These are phyloP conservation scores for Camelina hispida DNA, from an alignment of 345 rosid genomes.

Conservation along the genomic window DNA sequence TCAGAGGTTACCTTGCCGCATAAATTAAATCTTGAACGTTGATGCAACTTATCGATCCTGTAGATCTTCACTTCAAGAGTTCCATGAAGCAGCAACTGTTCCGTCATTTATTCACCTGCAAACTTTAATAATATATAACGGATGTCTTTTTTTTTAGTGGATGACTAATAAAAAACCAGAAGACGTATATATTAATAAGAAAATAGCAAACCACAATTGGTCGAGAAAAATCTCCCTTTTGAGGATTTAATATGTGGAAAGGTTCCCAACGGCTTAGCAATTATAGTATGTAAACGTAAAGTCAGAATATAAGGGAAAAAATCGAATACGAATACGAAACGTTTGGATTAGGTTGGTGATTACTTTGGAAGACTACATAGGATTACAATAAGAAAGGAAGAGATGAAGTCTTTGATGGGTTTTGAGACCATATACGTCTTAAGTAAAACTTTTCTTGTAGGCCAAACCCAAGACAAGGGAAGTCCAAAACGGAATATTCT, in stretches of 20 bases:
- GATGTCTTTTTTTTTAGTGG: background rate
- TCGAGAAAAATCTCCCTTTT: conserved; percentile 24
- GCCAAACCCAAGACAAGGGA: conserved; percentile 17
- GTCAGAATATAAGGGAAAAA: conserved; percentile 32
- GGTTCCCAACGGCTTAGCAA: conserved; percentile 7
- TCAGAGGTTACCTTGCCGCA: conserved; percentile 48
- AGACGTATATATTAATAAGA: background rate
- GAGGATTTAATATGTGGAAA: conserved; percentile 11
- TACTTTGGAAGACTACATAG: conserved; percentile 37
- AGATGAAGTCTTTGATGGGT: conserved; percentile 36
- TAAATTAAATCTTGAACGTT: conserved; percentile 51
- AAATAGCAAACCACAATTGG: conserved; percentile 26
- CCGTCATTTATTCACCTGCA: conserved; percentile 38
- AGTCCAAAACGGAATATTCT: conserved; percentile 19
- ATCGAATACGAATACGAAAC: conserved; percentile 27
- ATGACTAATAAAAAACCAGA: background rate
- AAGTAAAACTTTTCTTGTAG: conserved; percentile 39
- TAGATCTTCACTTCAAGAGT: conserved; percentile 55
- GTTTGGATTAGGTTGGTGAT: conserved; percentile 39
- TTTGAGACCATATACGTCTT: conserved; percentile 10
- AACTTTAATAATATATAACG: background rate
- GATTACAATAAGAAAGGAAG: conserved; percentile 36
- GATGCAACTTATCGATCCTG: conserved; percentile 53
- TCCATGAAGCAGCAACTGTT: conserved; percentile 61
- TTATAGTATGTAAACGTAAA: conserved; percentile 8